phyloP scores from a whole-genome alignment of 257 asterid genomes.

The Scutellaria barbata region DNA sequence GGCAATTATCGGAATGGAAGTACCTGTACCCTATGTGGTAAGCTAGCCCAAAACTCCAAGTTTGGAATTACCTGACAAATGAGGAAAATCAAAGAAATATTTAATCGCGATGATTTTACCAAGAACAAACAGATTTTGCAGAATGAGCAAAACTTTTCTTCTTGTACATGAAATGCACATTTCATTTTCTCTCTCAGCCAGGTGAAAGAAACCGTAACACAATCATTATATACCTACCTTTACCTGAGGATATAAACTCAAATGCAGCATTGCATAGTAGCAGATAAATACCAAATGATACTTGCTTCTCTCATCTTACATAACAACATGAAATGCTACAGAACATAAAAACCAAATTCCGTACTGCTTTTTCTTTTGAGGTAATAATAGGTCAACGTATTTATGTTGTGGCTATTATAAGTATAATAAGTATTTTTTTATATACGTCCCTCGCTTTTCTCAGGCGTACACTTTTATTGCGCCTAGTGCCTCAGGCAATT shows the following conservation, averaged over 20 bases:
- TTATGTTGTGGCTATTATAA: too few relatives aligned
- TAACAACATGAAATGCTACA: not conserved
- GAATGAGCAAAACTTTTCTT: constrained; percentile 12
- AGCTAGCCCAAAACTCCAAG: constrained; percentile 90
- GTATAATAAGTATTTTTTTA: too few relatives aligned
- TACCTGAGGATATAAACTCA: not conserved
- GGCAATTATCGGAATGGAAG: not conserved
- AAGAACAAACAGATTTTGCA: constrained; percentile 13
- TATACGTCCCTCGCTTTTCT: too few relatives aligned
- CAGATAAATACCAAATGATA: not conserved
- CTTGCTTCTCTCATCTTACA: not conserved
- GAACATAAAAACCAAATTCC: not conserved
- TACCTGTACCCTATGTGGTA: constrained; percentile 88
- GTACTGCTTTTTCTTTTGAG: too few relatives aligned
- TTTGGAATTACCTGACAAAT: constrained; percentile 76
- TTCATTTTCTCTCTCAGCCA: not conserved
- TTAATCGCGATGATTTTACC: constrained; percentile 7
- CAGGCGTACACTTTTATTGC: too few relatives aligned
- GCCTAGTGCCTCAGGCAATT: too few relatives aligned
- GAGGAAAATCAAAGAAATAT: constrained; percentile 31
- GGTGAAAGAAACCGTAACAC: not conserved
- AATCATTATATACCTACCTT: not conserved
- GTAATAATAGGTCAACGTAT: too few relatives aligned
- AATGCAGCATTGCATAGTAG: not conserved
- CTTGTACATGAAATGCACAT: not conserved